Percentiles rank a stretch among this genome's conserved stretches.
Conservation (phyloP, 176 grass and related monocot genomes). For the Pontederia paniculata region DNA sequence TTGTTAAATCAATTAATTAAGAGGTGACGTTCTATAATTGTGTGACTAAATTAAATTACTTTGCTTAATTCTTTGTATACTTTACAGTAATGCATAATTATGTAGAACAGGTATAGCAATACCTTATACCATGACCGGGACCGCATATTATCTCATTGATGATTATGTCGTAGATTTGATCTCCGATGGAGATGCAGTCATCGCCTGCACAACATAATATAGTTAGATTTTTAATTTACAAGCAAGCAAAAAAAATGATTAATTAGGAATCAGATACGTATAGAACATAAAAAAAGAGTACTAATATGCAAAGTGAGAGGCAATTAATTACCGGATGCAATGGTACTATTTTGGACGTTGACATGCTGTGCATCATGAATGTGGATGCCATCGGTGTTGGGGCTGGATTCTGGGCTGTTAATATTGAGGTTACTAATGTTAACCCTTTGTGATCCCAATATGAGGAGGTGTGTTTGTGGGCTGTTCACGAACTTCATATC, state of each 20-base stretch:
- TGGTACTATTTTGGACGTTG: background rate
- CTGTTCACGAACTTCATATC: slow-evolving; percentile 17
- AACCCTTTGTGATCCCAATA: slow-evolving; percentile 13
- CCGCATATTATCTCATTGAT: slow-evolving; percentile 30
- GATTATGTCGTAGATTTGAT: slow-evolving; percentile 24
- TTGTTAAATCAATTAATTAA: no score
- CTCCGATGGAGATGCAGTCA: slow-evolving; percentile 49
- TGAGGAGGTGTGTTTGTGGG: slow-evolving; percentile 35
- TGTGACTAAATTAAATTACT: no score
- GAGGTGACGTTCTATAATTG: no score
- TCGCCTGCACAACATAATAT: slow-evolving; percentile 15
- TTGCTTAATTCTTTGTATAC: no score
- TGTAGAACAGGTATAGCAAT: no score
- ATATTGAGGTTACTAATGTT: slow-evolving; percentile 15
- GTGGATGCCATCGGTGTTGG: slow-evolving; percentile 62
- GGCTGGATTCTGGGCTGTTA: slow-evolving; percentile 30
- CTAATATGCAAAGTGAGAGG: background rate
- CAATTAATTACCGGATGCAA: slow-evolving; percentile 14
- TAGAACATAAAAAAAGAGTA: background rate
- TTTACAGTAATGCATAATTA: no score
- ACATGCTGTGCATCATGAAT: slow-evolving; percentile 22
- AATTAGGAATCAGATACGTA: background rate
- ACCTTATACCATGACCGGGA: slow-evolving; percentile 54
- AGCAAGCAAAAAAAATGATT: background rate
- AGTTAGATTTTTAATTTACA: background rate